These are phyloP conservation scores for Linnemannia exigua DNA, from an alignment of 192 early-diverging fungal species.

Conservation along the genomic window DNA sequence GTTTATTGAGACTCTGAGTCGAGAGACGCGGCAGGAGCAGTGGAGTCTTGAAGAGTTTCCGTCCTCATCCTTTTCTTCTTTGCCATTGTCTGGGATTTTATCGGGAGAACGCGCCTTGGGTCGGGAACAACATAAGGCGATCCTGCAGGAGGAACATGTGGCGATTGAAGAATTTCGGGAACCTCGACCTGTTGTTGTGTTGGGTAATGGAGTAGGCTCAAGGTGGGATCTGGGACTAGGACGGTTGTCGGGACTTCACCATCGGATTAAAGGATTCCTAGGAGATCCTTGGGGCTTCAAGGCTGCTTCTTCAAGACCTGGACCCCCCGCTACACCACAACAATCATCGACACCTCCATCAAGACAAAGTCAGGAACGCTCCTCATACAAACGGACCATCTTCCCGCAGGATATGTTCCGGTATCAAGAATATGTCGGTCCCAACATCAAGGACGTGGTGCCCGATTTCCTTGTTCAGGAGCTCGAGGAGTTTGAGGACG, in stretches of 20 bases:
- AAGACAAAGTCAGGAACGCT: background rate
- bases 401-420: conserved; percentile 27
- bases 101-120: background rate
- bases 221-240: background rate
- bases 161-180: conserved; percentile 19
- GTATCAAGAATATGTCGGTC: conserved; percentile 16
- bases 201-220: background rate
- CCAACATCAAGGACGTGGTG: background rate
- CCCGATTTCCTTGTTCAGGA: conserved; percentile 29
- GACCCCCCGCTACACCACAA: background rate
- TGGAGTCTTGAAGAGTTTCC: background rate
- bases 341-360: background rate
- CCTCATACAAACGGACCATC: background rate
- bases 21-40: conserved; percentile 15
- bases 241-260: background rate
- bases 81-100: too few relatives aligned
- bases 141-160: conserved; percentile 11
- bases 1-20: conserved; percentile 22
- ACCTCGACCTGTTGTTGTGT: background rate
- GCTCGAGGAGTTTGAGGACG: conserved; percentile 18
- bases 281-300: background rate
- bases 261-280: conserved; percentile 6
- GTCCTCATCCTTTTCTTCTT: too few relatives aligned
- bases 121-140: background rate
- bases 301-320: background rate